Conservation (phyloP, 164 flowering plant genomes). For the Kingdonia uniflora region DNA sequence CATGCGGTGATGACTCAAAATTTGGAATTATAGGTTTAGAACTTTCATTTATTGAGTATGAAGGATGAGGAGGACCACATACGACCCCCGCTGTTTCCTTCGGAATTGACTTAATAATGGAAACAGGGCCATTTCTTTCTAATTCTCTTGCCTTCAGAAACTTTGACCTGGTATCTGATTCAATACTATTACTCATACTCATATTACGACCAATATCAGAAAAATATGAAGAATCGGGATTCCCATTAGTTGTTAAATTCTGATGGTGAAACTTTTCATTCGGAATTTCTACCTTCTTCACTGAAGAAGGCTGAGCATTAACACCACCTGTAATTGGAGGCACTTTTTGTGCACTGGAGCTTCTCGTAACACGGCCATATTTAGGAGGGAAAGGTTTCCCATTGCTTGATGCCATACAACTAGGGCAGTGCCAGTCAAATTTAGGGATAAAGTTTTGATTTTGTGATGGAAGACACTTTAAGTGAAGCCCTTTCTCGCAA, state of each 20-base stretch:
- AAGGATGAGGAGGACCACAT: conserved; percentile 11
- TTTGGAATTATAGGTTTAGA: conserved; percentile 14
- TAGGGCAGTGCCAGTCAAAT: conserved; percentile 86
- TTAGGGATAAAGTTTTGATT: conserved; percentile 60
- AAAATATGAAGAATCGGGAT: conserved; percentile 18
- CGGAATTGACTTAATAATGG: conserved; percentile 8
- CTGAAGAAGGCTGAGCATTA: conserved; percentile 33
- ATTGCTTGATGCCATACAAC: conserved; percentile 50
- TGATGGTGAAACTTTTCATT: conserved; percentile 36
- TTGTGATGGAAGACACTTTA: conserved; percentile 58
- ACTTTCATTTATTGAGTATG: conserved; percentile 17
- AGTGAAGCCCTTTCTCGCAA: conserved; percentile 86
- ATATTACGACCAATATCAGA: conserved; percentile 14
- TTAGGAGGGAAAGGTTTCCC: conserved; percentile 93
- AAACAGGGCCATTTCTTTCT: conserved; percentile 15
- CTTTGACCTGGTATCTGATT: conserved; percentile 17
- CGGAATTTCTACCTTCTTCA: conserved; percentile 26
- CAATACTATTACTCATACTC: conserved; percentile 8
- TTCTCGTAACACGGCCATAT: conserved; percentile 90
- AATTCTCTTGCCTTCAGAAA: conserved; percentile 13
- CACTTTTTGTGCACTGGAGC: conserved; percentile 26
- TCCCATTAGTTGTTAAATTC: conserved; percentile 33
- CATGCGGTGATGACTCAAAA: conserved; percentile 16
- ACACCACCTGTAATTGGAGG: conserved; percentile 26
- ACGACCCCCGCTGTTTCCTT: conserved; percentile 15